Evolutionary conservation across 2,329 filamentous ascomycete genomes (phyloP).

Genomic region (Talaromyces piceae): DNA sequence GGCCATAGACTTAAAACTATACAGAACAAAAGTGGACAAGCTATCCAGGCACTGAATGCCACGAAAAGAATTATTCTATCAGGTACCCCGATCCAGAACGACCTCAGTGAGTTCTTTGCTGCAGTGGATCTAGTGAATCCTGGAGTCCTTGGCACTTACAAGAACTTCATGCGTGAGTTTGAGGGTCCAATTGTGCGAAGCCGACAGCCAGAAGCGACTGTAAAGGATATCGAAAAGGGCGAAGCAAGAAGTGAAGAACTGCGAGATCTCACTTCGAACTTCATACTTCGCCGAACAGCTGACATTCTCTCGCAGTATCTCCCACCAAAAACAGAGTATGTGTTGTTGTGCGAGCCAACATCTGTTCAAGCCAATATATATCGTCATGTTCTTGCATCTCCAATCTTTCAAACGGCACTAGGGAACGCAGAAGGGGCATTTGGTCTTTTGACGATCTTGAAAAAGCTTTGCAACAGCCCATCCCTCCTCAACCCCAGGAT

Average conservation of each 20-base stretch:
- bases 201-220: slow-evolving; percentile 55
- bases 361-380: slow-evolving; percentile 54
- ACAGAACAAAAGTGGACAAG: slow-evolving; percentile 60
- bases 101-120: slow-evolving; percentile 59
- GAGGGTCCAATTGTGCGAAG: slow-evolving; percentile 58
- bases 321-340: slow-evolving; percentile 60
- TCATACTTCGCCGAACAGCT: slow-evolving; percentile 59
- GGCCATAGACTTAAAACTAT: slow-evolving; percentile 61
- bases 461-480: slow-evolving; percentile 68
- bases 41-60: slow-evolving; percentile 58
- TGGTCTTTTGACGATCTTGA: slow-evolving; percentile 63
- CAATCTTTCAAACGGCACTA: slow-evolving; percentile 54
- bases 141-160: slow-evolving; percentile 54
- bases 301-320: slow-evolving; percentile 60
- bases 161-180: slow-evolving; percentile 57
- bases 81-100: slow-evolving; percentile 62
- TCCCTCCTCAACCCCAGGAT: slow-evolving; percentile 50
- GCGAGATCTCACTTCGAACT: slow-evolving; percentile 52
- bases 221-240: slow-evolving; percentile 56
- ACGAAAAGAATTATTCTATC: slow-evolving; percentile 56
- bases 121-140: slow-evolving; percentile 65
- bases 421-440: slow-evolving; percentile 57
- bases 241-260: slow-evolving; percentile 56
- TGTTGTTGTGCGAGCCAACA: slow-evolving; percentile 59
- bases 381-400: slow-evolving; percentile 56